These are phyloP conservation scores for Coleophoma crateriformis DNA, from an alignment of 2,329 filamentous ascomycete genomes.

Conservation along the genomic window DNA sequence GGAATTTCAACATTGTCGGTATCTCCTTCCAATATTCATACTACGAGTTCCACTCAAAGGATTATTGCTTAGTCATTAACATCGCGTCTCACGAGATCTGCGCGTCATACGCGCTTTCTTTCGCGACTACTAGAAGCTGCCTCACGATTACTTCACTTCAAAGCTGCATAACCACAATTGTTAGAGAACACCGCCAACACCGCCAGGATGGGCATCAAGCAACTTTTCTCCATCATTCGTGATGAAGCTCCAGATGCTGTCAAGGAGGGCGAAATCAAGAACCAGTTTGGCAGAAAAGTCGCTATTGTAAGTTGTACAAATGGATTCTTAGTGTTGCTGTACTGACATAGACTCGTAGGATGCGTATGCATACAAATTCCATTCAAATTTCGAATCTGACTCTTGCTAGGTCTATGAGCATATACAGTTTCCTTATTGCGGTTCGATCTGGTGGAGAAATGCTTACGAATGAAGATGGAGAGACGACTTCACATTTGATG, in stretches of 20 bases:
- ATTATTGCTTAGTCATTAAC: background rate
- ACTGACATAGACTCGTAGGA: conserved; percentile 37
- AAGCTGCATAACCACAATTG: background rate
- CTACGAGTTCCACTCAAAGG: background rate
- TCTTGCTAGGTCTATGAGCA: conserved; percentile 80
- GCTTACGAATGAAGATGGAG: conserved; percentile 88
- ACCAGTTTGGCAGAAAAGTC: conserved; percentile 96
- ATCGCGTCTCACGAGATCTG: conserved; percentile 1
- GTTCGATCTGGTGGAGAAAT: conserved; percentile 96
- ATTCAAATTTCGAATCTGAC: conserved; percentile 8
- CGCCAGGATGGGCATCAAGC: conserved; percentile 58
- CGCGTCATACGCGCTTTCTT: conserved; percentile 6
- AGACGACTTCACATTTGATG: conserved; percentile 98
- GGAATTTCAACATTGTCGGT: too few relatives aligned
- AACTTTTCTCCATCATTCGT: conserved; percentile 75
- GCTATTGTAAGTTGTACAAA: conserved; percentile 67
- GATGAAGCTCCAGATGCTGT: conserved; percentile 93
- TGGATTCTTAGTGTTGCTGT: background rate
- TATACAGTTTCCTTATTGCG: conserved; percentile 97
- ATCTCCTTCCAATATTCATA: too few relatives aligned
- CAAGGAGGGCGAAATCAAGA: conserved; percentile 97
- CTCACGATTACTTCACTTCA: conserved; percentile 1
- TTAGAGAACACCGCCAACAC: conserved; percentile 26
- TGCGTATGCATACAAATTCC: conserved; percentile 38
- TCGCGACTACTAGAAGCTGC: conserved; percentile 1